These are phyloP conservation scores for Neonectria hederae DNA, from an alignment of 2,329 filamentous ascomycete genomes.

Conservation along the genomic window DNA sequence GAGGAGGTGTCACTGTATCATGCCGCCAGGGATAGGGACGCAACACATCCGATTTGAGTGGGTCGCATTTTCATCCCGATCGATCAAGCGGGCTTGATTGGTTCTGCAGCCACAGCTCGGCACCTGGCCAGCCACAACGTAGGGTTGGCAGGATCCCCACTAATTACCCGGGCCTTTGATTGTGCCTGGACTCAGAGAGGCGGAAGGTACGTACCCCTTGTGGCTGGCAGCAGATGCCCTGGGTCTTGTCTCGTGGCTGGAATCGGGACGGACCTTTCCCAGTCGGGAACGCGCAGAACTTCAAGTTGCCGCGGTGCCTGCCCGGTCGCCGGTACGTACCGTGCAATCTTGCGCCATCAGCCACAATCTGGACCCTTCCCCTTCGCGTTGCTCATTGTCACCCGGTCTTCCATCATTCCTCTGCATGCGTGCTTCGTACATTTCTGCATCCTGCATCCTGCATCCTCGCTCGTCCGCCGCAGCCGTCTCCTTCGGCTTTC, in stretches of 20 bases:
- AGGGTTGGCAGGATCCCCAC: neutral
- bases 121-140: conserved; percentile 30
- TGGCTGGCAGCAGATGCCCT: neutral
- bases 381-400: conserved; percentile 18
- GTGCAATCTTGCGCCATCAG: neutral
- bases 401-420: conserved; percentile 23
- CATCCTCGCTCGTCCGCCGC: neutral
- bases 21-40: conserved; percentile 4
- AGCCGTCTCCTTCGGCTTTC: neutral
- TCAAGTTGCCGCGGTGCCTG: neutral
- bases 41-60: neutral
- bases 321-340: neutral
- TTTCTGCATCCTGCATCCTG: conserved; percentile 6
- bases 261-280: neutral
- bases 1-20: neutral
- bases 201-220: neutral
- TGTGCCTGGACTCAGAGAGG: neutral
- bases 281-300: neutral
- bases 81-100: conserved; percentile 20
- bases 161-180: neutral
- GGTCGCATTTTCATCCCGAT: conserved; percentile 12
- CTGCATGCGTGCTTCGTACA: conserved; percentile 3
- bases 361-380: neutral
- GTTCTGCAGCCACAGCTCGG: conserved; percentile 32
- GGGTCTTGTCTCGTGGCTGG: neutral